These are phyloP conservation scores for Aspergillus costaricaensis DNA, from an alignment of 2,329 filamentous ascomycete species.

Conservation along the genomic window DNA sequence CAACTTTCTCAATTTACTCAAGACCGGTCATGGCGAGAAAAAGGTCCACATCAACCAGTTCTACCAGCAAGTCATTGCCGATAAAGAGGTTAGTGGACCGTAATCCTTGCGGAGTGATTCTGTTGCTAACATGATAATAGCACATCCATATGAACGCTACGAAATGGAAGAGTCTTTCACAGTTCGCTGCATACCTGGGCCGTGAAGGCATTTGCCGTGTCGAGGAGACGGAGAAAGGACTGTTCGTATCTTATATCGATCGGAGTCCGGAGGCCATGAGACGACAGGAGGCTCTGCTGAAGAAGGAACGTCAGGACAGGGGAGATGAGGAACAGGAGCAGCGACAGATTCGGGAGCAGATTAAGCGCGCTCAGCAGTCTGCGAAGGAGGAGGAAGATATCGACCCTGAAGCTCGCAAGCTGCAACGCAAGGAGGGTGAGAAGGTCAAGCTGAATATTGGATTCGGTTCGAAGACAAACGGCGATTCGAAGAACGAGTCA, in stretches of 20 bases:
- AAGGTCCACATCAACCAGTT: conserved; percentile 86
- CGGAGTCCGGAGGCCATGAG: conserved; percentile 82
- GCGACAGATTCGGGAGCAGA: conserved; percentile 78
- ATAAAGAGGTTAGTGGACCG: conserved; percentile 59
- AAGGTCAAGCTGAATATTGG: conserved; percentile 74
- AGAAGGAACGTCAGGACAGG: conserved; percentile 83
- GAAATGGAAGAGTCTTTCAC: conserved; percentile 81
- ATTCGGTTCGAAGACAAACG: conserved; percentile 28
- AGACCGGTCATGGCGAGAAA: conserved; percentile 88
- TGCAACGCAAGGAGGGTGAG: conserved; percentile 67
- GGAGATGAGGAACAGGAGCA: conserved; percentile 90
- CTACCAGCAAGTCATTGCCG: conserved; percentile 89
- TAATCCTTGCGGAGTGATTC: too few species aligned
- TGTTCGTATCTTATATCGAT: conserved; percentile 89
- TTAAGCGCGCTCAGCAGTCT: conserved; percentile 69
- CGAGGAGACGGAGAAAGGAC: conserved; percentile 80
- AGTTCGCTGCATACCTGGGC: conserved; percentile 85
- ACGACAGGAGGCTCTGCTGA: conserved; percentile 75
- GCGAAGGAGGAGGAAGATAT: conserved; percentile 51
- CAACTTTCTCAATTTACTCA: conserved; percentile 75
- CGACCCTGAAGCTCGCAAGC: conserved; percentile 43
- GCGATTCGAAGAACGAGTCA: conserved; percentile 26
- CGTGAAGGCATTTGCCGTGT: conserved; percentile 85
- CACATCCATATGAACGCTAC: conserved; percentile 95
- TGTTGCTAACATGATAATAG: conserved; percentile 14